Evolutionary conservation across 805 yeast genomes (phyloP).

Genomic region (Candida sphagnicola): DNA sequence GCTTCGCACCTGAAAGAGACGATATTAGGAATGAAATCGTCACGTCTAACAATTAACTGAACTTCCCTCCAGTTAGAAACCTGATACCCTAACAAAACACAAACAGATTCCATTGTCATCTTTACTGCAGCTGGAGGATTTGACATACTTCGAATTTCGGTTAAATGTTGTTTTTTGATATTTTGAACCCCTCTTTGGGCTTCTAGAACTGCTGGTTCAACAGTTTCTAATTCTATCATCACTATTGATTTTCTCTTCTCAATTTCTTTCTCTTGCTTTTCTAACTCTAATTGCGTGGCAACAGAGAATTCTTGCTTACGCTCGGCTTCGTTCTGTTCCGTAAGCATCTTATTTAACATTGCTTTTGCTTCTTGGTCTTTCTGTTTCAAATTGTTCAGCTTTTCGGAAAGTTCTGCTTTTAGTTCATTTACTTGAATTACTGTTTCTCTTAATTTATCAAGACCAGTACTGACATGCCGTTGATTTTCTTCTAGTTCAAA

Average conservation of each 20-base stretch:
- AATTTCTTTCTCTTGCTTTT: constrained; percentile 61
- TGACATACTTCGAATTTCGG: constrained; percentile 83
- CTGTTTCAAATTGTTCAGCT: constrained; percentile 42
- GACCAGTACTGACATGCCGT: constrained; percentile 67
- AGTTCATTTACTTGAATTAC: constrained; percentile 66
- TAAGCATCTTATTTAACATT: constrained; percentile 71
- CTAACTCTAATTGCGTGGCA: constrained; percentile 67
- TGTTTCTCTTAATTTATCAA: constrained; percentile 73
- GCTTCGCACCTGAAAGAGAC: constrained; percentile 65
- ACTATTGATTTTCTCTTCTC: constrained; percentile 51
- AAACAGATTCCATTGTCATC: constrained; percentile 81
- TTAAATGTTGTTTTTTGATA: constrained; percentile 86
- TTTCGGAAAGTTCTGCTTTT: constrained; percentile 48
- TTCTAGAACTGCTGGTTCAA: constrained; percentile 80
- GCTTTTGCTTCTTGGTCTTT: constrained; percentile 69
- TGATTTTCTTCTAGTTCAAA: constrained; percentile 58
- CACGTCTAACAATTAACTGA: constrained; percentile 71
- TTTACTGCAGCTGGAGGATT: constrained; percentile 90
- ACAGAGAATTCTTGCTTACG: constrained; percentile 82
- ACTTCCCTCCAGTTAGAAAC: constrained; percentile 78
- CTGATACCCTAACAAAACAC: constrained; percentile 71
- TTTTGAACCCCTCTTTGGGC: constrained; percentile 90
- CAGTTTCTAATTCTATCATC: constrained; percentile 59
- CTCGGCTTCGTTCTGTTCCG: constrained; percentile 90
- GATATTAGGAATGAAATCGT: constrained; percentile 82